Evolutionary conservation across 352 stramenopile genomes (phyloP).

Genomic region (Salisapilia sapeloensis): DNA sequence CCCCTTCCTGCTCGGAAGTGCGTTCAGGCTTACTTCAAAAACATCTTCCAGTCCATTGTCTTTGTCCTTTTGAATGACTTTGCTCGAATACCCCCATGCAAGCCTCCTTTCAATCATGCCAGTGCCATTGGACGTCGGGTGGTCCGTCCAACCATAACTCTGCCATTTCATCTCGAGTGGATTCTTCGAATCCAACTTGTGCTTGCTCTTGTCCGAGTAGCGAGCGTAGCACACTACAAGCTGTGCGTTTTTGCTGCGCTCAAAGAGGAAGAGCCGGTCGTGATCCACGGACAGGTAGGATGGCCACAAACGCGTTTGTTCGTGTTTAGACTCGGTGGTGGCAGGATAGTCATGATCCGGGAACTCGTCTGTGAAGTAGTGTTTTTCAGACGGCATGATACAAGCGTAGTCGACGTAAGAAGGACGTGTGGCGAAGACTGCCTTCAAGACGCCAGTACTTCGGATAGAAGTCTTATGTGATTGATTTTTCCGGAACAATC

Average conservation of each 20-base stretch:
- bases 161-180: constrained; percentile 72
- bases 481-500: too few species aligned
- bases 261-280: constrained; percentile 53
- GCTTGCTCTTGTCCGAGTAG: constrained; percentile 26
- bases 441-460: too few species aligned
- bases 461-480: too few species aligned
- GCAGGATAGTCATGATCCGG: constrained; percentile 46
- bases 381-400: constrained; percentile 2
- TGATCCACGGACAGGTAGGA: constrained; percentile 35
- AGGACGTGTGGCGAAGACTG: too few species aligned
- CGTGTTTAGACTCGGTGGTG: constrained; percentile 33
- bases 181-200: constrained; percentile 33
- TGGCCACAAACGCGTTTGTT: constrained; percentile 50
- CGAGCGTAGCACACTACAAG: constrained; percentile 62
- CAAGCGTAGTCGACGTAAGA: too few species aligned
- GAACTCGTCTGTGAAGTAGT: constrained; percentile 53
- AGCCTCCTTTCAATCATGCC: constrained; percentile 48
- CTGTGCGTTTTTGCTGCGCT: constrained; percentile 70
- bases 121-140: constrained; percentile 43
- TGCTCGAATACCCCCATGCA: constrained; percentile 57
- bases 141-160: constrained; percentile 55
- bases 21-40: constrained; percentile 51
- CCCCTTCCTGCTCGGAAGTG: constrained; percentile 26
- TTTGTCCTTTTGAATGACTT: constrained; percentile 17
- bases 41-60: too few species aligned